A percentile compares a stretch with the other conserved stretches of the same genome.
These are phyloP conservation scores for Lepidium aucheri DNA, from an alignment of 345 rosid genomes.

Conservation along the genomic window DNA sequence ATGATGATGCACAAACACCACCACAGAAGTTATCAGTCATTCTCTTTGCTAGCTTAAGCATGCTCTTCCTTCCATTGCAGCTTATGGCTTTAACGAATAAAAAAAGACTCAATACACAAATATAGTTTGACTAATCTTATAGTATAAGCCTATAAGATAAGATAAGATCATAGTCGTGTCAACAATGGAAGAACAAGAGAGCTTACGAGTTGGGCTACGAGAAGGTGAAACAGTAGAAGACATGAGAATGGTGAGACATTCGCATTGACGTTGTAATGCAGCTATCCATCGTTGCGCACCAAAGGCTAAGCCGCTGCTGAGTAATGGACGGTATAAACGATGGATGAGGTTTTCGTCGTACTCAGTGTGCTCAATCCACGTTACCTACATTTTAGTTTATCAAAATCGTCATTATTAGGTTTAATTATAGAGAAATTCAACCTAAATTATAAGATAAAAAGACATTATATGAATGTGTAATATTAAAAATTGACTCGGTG, in stretches of 20 bases:
- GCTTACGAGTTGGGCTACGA: slow-evolving; percentile 39
- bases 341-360: slow-evolving; percentile 69
- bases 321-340: slow-evolving; percentile 56
- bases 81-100: background rate
- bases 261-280: slow-evolving; percentile 87
- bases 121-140: background rate
- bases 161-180: background rate
- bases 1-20: slow-evolving; percentile 83
- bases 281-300: slow-evolving; percentile 95
- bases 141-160: no score
- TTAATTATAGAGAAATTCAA: no score
- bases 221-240: slow-evolving; percentile 46
- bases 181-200: background rate
- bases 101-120: background rate
- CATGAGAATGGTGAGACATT: slow-evolving; percentile 90
- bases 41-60: slow-evolving; percentile 84
- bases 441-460: background rate
- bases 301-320: slow-evolving; percentile 73
- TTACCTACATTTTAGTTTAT: slow-evolving; percentile 45
- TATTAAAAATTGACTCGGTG: background rate
- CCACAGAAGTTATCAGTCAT: slow-evolving; percentile 97
- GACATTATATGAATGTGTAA: background rate
- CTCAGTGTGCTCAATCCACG: slow-evolving; percentile 97
- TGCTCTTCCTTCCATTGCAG: slow-evolving; percentile 75
- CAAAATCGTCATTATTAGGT: background rate